Conservation (phyloP, 2,329 filamentous ascomycete species). For the Penicillium sp. region DNA sequence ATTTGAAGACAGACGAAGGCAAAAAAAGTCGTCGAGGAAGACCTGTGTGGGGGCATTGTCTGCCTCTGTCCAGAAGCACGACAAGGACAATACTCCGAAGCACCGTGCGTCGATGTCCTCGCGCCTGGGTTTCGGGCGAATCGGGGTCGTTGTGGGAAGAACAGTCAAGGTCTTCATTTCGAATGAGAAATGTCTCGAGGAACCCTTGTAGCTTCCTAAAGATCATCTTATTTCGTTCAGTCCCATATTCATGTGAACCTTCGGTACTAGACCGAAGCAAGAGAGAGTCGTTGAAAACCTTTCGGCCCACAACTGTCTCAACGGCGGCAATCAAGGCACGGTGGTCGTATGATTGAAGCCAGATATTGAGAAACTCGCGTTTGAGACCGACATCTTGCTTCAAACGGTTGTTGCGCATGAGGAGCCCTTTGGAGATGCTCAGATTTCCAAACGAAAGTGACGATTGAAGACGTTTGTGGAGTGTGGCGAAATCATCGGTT, state of each 20-base stretch:
- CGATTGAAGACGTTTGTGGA: conserved; percentile 54
- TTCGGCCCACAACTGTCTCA: conserved; percentile 56
- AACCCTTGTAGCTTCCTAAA: conserved; percentile 47
- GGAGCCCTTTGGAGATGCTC: conserved; percentile 49
- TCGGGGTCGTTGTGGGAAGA: no score
- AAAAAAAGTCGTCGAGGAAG: conserved; percentile 47
- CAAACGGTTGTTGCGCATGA: conserved; percentile 44
- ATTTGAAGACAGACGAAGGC: conserved; percentile 49
- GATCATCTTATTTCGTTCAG: conserved; percentile 17
- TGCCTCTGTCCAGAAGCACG: conserved; percentile 53
- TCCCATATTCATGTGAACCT: not conserved
- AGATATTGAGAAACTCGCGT: conserved; percentile 53
- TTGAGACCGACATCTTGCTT: conserved; percentile 54
- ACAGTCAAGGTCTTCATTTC: no score
- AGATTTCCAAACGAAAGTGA: conserved; percentile 55
- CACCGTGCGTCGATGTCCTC: conserved; percentile 52
- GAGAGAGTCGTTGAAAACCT: conserved; percentile 30
- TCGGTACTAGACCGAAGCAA: conserved; percentile 6
- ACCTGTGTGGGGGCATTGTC: conserved; percentile 31
- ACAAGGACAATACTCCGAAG: conserved; percentile 57
- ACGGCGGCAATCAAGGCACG: conserved; percentile 47
- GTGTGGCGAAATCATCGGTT: conserved; percentile 43
- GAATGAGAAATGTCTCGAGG: conserved; percentile 53
- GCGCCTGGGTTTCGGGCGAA: conserved; percentile 42
- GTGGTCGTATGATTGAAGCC: conserved; percentile 54